A percentile compares a stretch with the other conserved stretches of the same genome.
Evolutionary conservation across 495 filamentous ascomycete species (phyloP).

Genomic region (Parachaetomium inaequale): DNA sequence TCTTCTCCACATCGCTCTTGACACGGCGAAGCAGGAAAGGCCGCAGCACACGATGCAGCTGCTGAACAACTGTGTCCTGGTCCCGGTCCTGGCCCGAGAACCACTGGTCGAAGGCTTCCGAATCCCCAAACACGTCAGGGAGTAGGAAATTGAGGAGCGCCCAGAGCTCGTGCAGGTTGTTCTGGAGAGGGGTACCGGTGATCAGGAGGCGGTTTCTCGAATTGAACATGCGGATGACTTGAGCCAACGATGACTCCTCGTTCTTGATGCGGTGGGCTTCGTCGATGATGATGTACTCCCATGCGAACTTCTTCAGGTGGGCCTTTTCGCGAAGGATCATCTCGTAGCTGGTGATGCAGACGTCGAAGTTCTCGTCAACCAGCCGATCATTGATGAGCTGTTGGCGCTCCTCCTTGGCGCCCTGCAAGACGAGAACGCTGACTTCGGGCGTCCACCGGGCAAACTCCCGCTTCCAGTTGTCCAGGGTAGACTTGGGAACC

Average conservation of each 20-base stretch:
- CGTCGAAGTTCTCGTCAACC: slow-evolving; percentile 66
- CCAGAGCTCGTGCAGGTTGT: slow-evolving; percentile 99
- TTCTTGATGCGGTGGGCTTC: slow-evolving; percentile 99
- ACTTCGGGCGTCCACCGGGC: slow-evolving; percentile 92
- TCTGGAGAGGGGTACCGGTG: slow-evolving; percentile 95
- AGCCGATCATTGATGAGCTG: slow-evolving; percentile 86
- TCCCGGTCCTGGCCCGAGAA: slow-evolving; percentile 85
- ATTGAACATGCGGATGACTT: slow-evolving; percentile 96
- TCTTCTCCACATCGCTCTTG: slow-evolving; percentile 99
- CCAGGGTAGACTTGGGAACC: slow-evolving; percentile 95
- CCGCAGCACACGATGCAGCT: slow-evolving; percentile 87
- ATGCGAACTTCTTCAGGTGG: slow-evolving; percentile 94
- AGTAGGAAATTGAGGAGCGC: slow-evolving; percentile 94
- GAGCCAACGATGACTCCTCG: slow-evolving; percentile 93
- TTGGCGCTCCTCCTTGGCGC: slow-evolving; percentile 89
- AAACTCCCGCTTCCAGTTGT: slow-evolving; percentile 98
- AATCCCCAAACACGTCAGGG: slow-evolving; percentile 95
- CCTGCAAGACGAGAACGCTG: slow-evolving; percentile 90
- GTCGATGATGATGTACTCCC: slow-evolving; percentile 99
- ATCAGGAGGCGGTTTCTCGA: slow-evolving; percentile 94
- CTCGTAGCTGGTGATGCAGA: slow-evolving; percentile 44
- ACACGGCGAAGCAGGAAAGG: slow-evolving; percentile 95
- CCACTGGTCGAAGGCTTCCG: slow-evolving; percentile 98
- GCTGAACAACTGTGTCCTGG: slow-evolving; percentile 94
- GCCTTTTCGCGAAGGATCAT: slow-evolving; percentile 84